Percentiles rank a stretch among this genome's conserved stretches.
Evolutionary conservation across 2,329 filamentous ascomycete genomes (phyloP).

Genomic region (Thielaviopsis euricoi): DNA sequence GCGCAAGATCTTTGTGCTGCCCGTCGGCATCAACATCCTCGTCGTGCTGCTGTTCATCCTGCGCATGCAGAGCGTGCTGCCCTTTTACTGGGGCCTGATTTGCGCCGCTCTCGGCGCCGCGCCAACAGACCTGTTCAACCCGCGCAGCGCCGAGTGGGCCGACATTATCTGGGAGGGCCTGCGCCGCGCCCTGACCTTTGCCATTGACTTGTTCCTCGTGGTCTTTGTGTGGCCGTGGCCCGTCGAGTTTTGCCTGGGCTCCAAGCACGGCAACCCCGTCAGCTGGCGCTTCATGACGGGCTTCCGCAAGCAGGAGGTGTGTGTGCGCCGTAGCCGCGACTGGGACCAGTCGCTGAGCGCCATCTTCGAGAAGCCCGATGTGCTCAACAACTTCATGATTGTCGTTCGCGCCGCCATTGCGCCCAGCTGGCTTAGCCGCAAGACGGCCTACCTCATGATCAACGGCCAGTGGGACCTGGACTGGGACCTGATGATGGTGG

Average conservation of each 20-base stretch:
- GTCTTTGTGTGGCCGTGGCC: slow-evolving; percentile 60
- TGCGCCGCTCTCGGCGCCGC: slow-evolving; percentile 46
- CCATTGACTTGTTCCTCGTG: slow-evolving; percentile 56
- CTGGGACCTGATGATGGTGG: slow-evolving; percentile 63
- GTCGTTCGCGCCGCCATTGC: slow-evolving; percentile 54
- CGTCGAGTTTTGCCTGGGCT: slow-evolving; percentile 50
- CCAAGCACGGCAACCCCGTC: slow-evolving; percentile 41
- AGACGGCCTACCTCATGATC: slow-evolving; percentile 80
- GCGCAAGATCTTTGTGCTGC: slow-evolving; percentile 66
- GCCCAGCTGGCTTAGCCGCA: slow-evolving; percentile 47
- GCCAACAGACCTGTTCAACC: slow-evolving; percentile 50
- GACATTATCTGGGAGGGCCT: slow-evolving; percentile 40
- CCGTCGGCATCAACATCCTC: slow-evolving; percentile 56
- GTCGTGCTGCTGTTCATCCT: slow-evolving; percentile 48
- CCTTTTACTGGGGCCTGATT: slow-evolving; percentile 56
- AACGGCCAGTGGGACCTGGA: slow-evolving; percentile 78
- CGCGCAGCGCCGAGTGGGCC: slow-evolving; percentile 35
- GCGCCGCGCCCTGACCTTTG: slow-evolving; percentile 46
- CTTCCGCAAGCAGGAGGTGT: slow-evolving; percentile 64
- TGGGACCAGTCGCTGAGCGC: slow-evolving; percentile 50
- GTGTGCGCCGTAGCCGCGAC: slow-evolving; percentile 58
- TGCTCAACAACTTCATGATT: slow-evolving; percentile 40
- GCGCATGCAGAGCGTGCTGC: slow-evolving; percentile 51
- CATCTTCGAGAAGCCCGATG: slow-evolving; percentile 22
- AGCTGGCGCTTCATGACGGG: slow-evolving; percentile 60